Evolutionary conservation across 75 land plant species (phyloP).

Genomic region (Sequoia sempervirens): DNA sequence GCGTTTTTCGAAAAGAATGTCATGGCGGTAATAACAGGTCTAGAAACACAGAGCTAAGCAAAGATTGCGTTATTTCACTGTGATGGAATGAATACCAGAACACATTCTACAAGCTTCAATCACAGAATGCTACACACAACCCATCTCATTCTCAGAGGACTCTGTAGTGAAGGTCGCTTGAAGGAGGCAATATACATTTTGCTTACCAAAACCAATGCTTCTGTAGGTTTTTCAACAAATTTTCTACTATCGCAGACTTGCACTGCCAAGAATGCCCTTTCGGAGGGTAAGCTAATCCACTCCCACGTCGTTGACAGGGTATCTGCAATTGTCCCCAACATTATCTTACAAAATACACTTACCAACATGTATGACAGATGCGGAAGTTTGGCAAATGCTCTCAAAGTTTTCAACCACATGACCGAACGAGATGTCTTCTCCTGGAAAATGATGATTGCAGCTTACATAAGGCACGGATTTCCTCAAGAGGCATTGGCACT

Average conservation of each 20-base stretch:
- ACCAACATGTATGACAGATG: constrained; percentile 23
- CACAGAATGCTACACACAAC: neutral
- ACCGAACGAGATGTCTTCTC: constrained; percentile 10
- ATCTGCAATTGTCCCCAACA: neutral
- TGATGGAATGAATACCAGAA: neutral
- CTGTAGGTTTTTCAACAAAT: neutral
- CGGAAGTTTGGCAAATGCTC: constrained; percentile 12
- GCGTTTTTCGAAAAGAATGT: neutral
- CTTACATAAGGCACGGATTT: neutral
- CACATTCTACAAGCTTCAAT: neutral
- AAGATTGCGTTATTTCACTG: neutral
- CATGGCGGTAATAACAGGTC: neutral
- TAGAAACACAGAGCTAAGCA: neutral
- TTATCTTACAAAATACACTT: constrained; percentile 4
- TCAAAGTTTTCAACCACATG: constrained; percentile 14
- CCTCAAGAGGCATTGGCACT: constrained; percentile 10
- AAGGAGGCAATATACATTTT: constrained; percentile 10
- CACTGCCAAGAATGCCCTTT: constrained; percentile 6
- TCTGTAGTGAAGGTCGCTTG: neutral
- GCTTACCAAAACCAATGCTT: neutral
- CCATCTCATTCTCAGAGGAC: neutral
- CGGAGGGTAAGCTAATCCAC: constrained; percentile 13
- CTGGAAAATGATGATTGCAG: constrained; percentile 20
- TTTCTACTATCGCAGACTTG: neutral
- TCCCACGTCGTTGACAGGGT: neutral